Conservation (phyloP, 2,329 filamentous ascomycete genomes). For the Dichotomopilus funicola region DNA sequence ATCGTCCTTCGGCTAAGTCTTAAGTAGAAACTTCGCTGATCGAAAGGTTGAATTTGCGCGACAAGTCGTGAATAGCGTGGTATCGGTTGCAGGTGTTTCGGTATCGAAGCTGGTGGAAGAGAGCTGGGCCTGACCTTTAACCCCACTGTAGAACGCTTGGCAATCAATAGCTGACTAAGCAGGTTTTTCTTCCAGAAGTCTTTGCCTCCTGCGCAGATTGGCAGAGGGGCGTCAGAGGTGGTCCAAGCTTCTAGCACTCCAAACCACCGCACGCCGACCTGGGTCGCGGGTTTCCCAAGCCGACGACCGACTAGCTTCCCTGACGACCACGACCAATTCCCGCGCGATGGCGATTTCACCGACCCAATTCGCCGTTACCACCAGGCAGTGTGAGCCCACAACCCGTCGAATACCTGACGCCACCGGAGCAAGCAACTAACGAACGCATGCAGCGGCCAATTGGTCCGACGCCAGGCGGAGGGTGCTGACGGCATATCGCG, state of each 20-base stretch:
- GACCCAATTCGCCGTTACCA: constrained; percentile 80
- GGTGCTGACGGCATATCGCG: constrained; percentile 83
- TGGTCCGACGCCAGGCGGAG: constrained; percentile 82
- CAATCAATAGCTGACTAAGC: background rate
- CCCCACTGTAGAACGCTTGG: background rate
- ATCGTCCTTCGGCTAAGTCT: too few relatives aligned
- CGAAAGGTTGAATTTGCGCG: too few relatives aligned
- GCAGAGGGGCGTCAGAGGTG: background rate
- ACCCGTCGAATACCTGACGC: background rate
- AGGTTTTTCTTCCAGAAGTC: background rate
- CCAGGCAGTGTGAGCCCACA: constrained; percentile 62
- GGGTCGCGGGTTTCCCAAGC: constrained; percentile 2
- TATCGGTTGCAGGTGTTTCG: too few relatives aligned
- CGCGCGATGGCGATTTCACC: constrained; percentile 79
- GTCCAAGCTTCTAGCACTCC: constrained; percentile 13
- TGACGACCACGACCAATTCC: constrained; percentile 31
- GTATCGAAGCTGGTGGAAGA: too few relatives aligned
- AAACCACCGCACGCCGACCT: background rate
- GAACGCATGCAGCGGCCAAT: constrained; percentile 60
- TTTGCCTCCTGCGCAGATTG: background rate
- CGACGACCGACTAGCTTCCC: constrained; percentile 7
- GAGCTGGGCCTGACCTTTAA: too few relatives aligned
- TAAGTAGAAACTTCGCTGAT: too few relatives aligned
- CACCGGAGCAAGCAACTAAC: constrained; percentile 30
- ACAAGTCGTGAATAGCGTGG: too few relatives aligned